Evolutionary conservation across 495 filamentous ascomycete genomes (phyloP).

Genomic region (Chaetomidium leptoderma): DNA sequence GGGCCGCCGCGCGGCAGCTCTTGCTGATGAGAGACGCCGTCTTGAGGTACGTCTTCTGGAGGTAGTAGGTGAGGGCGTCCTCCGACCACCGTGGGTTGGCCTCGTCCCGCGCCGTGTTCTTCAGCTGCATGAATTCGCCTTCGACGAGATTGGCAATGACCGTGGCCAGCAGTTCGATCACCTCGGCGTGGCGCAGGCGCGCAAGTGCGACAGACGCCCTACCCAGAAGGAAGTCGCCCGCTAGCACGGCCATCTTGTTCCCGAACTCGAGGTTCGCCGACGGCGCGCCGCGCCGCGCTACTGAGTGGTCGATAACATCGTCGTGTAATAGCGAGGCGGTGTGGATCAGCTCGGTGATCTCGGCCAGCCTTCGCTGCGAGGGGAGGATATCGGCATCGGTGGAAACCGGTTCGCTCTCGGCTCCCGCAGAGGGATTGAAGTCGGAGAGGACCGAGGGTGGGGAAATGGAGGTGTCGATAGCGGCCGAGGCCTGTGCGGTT

Average conservation of each 20-base stretch:
- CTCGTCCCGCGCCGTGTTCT: conserved; percentile 90
- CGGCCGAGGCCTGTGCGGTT: conserved; percentile 35
- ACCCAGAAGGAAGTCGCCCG: conserved; percentile 90
- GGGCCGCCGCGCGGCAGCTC: conserved; percentile 81
- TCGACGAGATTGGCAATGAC: conserved; percentile 97
- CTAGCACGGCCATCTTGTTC: conserved; percentile 98
- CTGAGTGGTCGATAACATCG: conserved; percentile 93
- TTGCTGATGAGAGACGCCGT: conserved; percentile 94
- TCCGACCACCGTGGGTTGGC: conserved; percentile 74
- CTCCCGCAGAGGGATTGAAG: conserved; percentile 65
- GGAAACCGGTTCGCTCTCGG: conserved; percentile 44
- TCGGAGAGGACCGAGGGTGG: conserved; percentile 71
- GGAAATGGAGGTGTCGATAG: conserved; percentile 75
- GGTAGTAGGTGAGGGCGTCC: conserved; percentile 84
- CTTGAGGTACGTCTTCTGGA: conserved; percentile 99
- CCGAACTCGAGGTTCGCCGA: conserved; percentile 92
- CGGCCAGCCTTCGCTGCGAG: conserved; percentile 85
- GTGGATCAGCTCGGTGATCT: conserved; percentile 95
- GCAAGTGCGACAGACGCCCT: conserved; percentile 91
- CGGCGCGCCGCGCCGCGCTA: conserved; percentile 71
- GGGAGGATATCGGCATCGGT: conserved; percentile 76
- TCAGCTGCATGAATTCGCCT: conserved; percentile 98
- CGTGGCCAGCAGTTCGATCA: conserved; percentile 88
- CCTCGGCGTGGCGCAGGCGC: conserved; percentile 83
- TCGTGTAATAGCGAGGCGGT: conserved; percentile 95